phyloP scores from a whole-genome alignment of 306 rosid genomes.

The Pyrus communis region DNA sequence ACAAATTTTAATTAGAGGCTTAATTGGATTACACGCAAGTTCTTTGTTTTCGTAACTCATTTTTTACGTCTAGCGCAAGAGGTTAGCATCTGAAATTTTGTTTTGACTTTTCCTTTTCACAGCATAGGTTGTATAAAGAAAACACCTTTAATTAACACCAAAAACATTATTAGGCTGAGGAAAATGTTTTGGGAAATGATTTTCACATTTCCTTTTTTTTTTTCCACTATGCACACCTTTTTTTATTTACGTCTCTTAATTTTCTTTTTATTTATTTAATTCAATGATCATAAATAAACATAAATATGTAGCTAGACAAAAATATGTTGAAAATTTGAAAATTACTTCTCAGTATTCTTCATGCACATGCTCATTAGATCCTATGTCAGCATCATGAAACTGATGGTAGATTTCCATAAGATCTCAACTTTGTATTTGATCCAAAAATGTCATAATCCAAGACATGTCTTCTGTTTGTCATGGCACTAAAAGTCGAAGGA shows the following conservation, averaged over 20 bases:
- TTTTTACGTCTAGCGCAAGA: background rate
- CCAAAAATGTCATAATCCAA: background rate
- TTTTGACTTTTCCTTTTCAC: too few species aligned
- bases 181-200: background rate
- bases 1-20: background rate
- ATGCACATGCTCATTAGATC: background rate
- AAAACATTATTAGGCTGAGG: background rate
- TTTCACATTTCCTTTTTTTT: background rate
- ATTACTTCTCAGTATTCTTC: background rate
- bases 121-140: background rate
- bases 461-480: background rate
- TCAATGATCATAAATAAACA: background rate
- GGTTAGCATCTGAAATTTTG: background rate
- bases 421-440: background rate
- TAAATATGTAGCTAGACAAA: background rate
- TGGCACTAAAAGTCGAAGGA: background rate
- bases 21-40: slow-evolving; percentile 2
- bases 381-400: slow-evolving; percentile 6
- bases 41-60: slow-evolving; percentile 1
- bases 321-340: background rate
- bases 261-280: too few species aligned
- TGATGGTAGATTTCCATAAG: background rate
- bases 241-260: too few species aligned
- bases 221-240: background rate
- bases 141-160: background rate